Base-by-base conservation (phyloP, 768 basidiomycete genomes). In the Leucosporidium yakuticum region DNA sequence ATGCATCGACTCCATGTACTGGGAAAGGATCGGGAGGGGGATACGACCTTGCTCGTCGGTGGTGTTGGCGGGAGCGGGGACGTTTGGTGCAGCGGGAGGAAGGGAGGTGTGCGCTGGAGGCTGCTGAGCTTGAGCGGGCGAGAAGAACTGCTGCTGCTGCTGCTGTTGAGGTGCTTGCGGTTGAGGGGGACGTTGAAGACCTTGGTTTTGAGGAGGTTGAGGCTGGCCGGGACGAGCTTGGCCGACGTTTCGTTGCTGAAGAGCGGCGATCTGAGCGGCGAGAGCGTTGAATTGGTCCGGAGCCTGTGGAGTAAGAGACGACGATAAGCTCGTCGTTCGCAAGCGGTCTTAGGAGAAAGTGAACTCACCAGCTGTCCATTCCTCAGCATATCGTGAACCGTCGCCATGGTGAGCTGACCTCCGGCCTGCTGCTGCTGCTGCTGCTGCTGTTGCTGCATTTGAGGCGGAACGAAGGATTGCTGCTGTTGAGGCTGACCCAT, bases 361-460 rank as follows among this genome's bases (percentile, higher is more conserved):
- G 7, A 19, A 19, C 54, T 36, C 39, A 44, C 39, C 39, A 44
- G 39, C 39, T 44, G 39, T 44, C 39, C 39, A 44, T 44, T 44
- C 39, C 39, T 44, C 51, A 70, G 47, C 17, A 70, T 36, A 25
- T 70, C 65, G 58, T 70, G 64, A 7, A 70, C 55, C 47, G 69
- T 65, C 15, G 65, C 63, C 53, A 67, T 62, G 48, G 64, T 67
- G 34, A 67, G 36, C 65, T 55, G 57, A 0, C 51, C 39, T 50
- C 67, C 67, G 17, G 51, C 67, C 44, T 8, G 56, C 61, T 56
- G 48, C 48, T 31, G 48, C 29, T 29, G 48, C 50, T 51, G 50
- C 54, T 20, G 60, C 32, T 36, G 20, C 48, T 12, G 56, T 23
- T 19, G 7, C 31, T 64, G 63, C 47, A 48, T 47, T 29, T 54